Evolutionary conservation across 805 yeast species (phyloP), one percentile per base, ranked within the genome.

Genomic region (Saccharomycopsis olivae): DNA sequence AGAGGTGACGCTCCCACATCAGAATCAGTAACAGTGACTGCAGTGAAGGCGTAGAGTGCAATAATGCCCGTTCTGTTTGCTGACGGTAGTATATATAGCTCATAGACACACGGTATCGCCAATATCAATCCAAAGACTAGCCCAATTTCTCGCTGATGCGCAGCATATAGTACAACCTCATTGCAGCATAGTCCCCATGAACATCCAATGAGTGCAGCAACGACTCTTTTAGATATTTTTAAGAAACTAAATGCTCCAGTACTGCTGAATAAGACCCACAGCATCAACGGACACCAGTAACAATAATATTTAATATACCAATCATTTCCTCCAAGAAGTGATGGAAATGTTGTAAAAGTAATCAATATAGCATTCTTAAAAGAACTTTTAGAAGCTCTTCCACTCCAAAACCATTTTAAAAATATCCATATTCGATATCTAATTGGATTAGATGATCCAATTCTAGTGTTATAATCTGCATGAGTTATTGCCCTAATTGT

Each of bases 301-400:
- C 69, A 60, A 40, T 66, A 61, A 41, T 62, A 61, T 5, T 47
- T 45, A 37, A 57, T 56, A 41, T 64, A 70, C 76, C 76, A 70
- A 6, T 30, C 6, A 30, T 15, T 6, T 6, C 20, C 20, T 6
- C 20, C 19, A 6, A 38, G 15, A 4, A 38, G 66, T 0, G 62
- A 54, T 2, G 76, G 75, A 4, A 70, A 47, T 14, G 65, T 52
- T 3, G 67, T 44, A 25, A 70, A 60, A 0, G 60, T 47, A 5
- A 64, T 43, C 0, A 61, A 51, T 38, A 65, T 52, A 2, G 66
- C 48, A 9, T 62, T 50, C 43, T 67, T 68, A 20, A 68, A 44
- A 0, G 74, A 65, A 58, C 67, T 69, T 48, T 62, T 61, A 36
- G 69, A 49, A 39, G 65, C 68, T 24, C 43, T 50, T n/a, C 60